Percentiles rank a stretch among this genome's conserved stretches.
These are phyloP conservation scores for Hygrophorus russula DNA, from an alignment of 768 basidiomycete species.

Conservation along the genomic window DNA sequence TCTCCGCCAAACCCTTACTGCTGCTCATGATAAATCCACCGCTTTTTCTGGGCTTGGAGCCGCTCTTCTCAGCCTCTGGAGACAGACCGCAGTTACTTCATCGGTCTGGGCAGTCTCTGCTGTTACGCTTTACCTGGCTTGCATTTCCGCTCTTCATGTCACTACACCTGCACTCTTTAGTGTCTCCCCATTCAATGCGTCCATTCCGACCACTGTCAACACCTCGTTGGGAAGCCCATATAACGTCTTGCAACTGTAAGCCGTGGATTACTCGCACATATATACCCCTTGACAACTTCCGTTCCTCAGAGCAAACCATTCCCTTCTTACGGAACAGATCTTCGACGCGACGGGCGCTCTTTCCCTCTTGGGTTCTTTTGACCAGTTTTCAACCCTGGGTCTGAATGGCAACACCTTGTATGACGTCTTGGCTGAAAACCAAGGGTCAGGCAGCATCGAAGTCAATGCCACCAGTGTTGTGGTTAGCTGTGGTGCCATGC, in stretches of 20 bases:
- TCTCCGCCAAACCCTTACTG: constrained; percentile 10
- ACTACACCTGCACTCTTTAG: constrained; percentile 13
- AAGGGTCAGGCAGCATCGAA: constrained; percentile 2
- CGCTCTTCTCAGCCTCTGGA: constrained; percentile 10
- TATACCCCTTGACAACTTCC: background rate
- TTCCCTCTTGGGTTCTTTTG: background rate
- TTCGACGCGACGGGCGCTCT: no score
- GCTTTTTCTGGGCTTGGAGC: constrained; percentile 16
- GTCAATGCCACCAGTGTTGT: constrained; percentile 12
- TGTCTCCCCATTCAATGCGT: constrained; percentile 10
- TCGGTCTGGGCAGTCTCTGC: background rate
- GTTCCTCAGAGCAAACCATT: background rate
- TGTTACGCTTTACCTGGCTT: constrained; percentile 9
- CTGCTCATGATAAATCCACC: constrained; percentile 9
- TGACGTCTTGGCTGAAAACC: constrained; percentile 8
- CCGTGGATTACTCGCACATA: background rate
- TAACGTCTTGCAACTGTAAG: background rate
- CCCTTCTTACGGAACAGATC: background rate
- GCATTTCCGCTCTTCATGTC: constrained; percentile 13
- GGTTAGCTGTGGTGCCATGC: constrained; percentile 8
- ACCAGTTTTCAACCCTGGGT: constrained; percentile 4
- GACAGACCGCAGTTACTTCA: constrained; percentile 10
- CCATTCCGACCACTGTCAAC: background rate
- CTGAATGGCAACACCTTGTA: constrained; percentile 9
- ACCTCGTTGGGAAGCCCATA: background rate